Evolutionary conservation across 768 basidiomycete species (phyloP).

Genomic region (Tremella fuciformis): DNA sequence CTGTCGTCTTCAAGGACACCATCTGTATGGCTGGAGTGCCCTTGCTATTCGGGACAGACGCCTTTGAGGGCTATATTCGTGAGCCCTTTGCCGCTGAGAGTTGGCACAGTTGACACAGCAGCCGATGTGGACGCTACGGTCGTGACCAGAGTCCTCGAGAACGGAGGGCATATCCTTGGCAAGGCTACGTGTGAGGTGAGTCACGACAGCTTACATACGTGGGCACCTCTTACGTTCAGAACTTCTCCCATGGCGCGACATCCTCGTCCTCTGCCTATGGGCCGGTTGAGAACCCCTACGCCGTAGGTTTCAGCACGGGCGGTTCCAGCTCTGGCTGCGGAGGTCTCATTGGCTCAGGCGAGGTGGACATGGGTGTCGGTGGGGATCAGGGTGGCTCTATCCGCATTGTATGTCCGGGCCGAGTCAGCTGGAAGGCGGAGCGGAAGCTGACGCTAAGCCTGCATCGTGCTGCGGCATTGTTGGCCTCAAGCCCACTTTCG

Average conservation of each 20-base stretch:
- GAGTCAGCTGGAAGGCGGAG: background rate
- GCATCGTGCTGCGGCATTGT: constrained; percentile 55
- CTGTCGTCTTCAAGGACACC: constrained; percentile 56
- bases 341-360: constrained; percentile 54
- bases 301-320: constrained; percentile 54
- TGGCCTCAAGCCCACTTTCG: constrained; percentile 56
- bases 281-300: constrained; percentile 56
- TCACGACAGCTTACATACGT: background rate
- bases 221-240: constrained; percentile 15
- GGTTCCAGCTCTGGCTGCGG: constrained; percentile 57
- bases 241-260: constrained; percentile 52
- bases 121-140: constrained; percentile 55
- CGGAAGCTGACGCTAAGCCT: constrained; percentile 43
- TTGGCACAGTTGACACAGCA: constrained; percentile 6
- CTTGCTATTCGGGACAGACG: constrained; percentile 55
- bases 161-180: constrained; percentile 54
- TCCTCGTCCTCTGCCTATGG: constrained; percentile 54
- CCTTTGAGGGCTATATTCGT: constrained; percentile 51
- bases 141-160: constrained; percentile 55
- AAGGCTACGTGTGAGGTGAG: constrained; percentile 54
- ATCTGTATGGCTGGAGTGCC: constrained; percentile 55
- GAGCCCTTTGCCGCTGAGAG: constrained; percentile 9
- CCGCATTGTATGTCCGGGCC: constrained; percentile 43
- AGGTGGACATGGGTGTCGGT: constrained; percentile 57
- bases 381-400: constrained; percentile 58